Base-by-base conservation (phyloP, 2,329 filamentous ascomycete species). In the Penicillium freii region DNA sequence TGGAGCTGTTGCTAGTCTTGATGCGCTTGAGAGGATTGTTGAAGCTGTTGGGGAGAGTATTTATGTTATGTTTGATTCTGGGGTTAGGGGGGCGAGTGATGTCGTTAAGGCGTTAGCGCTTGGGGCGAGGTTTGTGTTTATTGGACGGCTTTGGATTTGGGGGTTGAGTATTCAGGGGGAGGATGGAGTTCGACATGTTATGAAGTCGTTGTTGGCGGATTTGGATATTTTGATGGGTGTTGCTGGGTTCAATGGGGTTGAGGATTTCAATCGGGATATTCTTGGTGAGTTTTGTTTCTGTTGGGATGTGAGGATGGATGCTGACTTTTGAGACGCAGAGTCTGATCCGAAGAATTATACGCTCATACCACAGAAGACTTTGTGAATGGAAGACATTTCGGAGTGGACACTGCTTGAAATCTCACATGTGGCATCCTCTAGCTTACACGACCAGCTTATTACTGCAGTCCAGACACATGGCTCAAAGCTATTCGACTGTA, bases 221-320 rank as follows among this genome's bases (percentile, higher is more conserved):
- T 78, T 87, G 34, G 84, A 87, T 67, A 86, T 87, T 43, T 58
- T 85, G 56, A 82, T 87, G 79, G 83, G 82, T 48, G 81, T 85
- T 2, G 81, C 78, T 19, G 84, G 85, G 0, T 83, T 81, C 59
- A 79, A 80, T 47, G 78, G 74, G 39, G 69, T 87, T 3, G 73
- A 75, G 1, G 79, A 84, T 54, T 83, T 87, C 55, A 76, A 81
- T 46, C 71, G 75, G 29, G 71, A 71, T 9, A 69, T 73, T 46
- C 54, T 75, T 40, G 71, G 71, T 74, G 56, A 31, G 65, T 63
- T 4, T 50, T 56, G 13, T 13, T 44, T 47, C 27, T 39, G 19
- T 39, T 51, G 23, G 34, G 6, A 4, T 51, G 27, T 29, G 40
- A 51, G 5, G 51, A 48, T 48, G 47, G n/a, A 23, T 61, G 53